These are phyloP conservation scores for Beauveria pseudobassiana DNA, from an alignment of 2,329 filamentous ascomycete species.

Conservation along the genomic window DNA sequence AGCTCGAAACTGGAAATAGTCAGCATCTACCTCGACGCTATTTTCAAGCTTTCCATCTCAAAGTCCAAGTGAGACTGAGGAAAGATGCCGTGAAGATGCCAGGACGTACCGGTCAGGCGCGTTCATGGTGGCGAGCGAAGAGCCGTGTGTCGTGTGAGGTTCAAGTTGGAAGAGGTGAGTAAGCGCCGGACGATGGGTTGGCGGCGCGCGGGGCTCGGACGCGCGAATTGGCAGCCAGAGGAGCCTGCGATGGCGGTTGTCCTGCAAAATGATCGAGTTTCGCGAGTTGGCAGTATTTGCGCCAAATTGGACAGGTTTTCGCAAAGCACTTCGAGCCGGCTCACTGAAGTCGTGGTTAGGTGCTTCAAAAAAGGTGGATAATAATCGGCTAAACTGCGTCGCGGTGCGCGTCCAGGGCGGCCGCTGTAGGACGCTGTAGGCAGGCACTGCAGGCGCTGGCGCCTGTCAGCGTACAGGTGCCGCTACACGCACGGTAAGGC, in stretches of 20 bases:
- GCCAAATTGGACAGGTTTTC: not conserved
- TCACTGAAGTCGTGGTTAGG: not conserved
- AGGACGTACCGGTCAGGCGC: slow-evolving; percentile 47
- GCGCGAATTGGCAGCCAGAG: not conserved
- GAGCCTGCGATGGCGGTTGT: not conserved
- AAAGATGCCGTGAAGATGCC: not conserved
- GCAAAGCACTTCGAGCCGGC: not conserved
- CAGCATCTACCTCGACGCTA: slow-evolving; percentile 6
- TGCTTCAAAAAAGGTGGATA: not conserved
- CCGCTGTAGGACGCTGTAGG: too few relatives aligned
- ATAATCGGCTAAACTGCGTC: slow-evolving; percentile 9
- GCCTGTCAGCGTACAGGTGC: too few relatives aligned
- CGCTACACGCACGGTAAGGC: too few relatives aligned
- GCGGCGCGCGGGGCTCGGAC: not conserved
- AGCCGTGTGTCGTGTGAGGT: not conserved
- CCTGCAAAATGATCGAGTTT: not conserved
- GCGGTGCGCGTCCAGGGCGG: not conserved
- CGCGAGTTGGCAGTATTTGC: not conserved
- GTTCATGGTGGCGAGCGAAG: slow-evolving; percentile 36
- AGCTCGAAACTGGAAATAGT: slow-evolving; percentile 69
- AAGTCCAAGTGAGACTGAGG: not conserved
- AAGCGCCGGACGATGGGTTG: not conserved
- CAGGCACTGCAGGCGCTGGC: too few relatives aligned
- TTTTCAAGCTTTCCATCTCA: not conserved
- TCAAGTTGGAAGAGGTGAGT: not conserved